A percentile compares a stretch with the other conserved stretches of the same genome.
Conservation (phyloP, 345 rosid species). For the Bruguiera parviflora region DNA sequence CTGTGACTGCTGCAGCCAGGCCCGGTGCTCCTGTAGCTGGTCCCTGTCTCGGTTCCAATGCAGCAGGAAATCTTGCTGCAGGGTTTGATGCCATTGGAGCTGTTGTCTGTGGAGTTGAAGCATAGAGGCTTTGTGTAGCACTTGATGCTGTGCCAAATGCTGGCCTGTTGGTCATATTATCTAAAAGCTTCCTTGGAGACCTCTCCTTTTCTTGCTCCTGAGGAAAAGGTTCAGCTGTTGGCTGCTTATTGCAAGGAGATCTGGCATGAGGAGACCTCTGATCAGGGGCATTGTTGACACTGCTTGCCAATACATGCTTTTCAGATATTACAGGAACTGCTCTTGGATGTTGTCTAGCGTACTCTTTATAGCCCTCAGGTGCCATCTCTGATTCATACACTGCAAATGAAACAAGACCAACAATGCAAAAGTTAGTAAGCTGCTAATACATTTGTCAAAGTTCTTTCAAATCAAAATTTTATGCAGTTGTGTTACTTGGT, state of each 20-base stretch:
- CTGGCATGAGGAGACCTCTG: background rate
- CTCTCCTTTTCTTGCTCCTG: background rate
- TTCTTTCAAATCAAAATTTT: background rate
- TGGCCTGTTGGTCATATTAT: constrained; percentile 44
- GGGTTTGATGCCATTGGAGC: constrained; percentile 1
- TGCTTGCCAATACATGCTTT: constrained; percentile 41
- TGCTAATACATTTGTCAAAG: background rate
- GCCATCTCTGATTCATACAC: constrained; percentile 78
- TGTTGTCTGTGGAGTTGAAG: constrained; percentile 22
- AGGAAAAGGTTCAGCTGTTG: background rate
- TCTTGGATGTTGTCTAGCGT: constrained; percentile 50
- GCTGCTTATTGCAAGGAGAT: background rate
- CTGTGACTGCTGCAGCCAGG: constrained; percentile 12
- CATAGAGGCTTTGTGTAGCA: constrained; percentile 43
- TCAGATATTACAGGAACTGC: constrained; percentile 40
- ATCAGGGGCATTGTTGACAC: constrained; percentile 7
- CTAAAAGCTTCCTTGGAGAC: constrained; percentile 34
- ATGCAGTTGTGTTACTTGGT: constrained; percentile 46
- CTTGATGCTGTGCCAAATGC: constrained; percentile 45
- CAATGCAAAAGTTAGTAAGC: background rate
- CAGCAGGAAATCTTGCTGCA: background rate
- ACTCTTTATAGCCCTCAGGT: constrained; percentile 43
- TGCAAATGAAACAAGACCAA: constrained; percentile 16
- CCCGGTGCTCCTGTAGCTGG: constrained; percentile 5
- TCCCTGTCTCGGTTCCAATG: background rate